Evolutionary conservation across 73 alveolate genomes (phyloP).

Genomic region (Paraurostyla sp.): DNA sequence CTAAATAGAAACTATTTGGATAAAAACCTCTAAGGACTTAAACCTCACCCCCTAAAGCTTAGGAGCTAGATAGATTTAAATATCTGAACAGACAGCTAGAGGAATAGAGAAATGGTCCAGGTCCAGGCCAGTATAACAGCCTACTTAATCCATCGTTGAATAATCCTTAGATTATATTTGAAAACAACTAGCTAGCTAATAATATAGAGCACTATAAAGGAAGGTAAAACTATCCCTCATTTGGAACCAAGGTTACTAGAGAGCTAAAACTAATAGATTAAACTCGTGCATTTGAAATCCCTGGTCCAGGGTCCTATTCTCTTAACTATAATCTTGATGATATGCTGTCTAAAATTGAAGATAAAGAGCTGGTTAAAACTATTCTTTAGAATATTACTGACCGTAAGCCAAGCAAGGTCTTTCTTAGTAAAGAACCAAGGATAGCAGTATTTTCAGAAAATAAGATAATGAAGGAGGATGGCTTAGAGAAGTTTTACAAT

Average conservation of each 20-base stretch:
- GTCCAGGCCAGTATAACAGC: slow-evolving; percentile 15
- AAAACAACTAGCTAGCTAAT: neutral
- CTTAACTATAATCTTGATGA: neutral
- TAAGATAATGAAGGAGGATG: slow-evolving; percentile 32
- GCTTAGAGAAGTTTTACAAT: slow-evolving; percentile 2
- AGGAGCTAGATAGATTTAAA: neutral
- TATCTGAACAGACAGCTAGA: neutral
- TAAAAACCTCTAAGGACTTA: neutral
- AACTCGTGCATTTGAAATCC: neutral
- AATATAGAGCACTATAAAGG: too few species aligned
- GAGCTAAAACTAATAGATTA: neutral
- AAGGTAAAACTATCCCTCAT: neutral
- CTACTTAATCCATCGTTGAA: neutral
- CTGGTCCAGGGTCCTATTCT: slow-evolving; percentile 19
- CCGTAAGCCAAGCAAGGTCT: slow-evolving; percentile 1
- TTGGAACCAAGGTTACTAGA: neutral
- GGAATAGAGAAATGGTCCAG: neutral
- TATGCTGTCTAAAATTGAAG: neutral
- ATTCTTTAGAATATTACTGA: neutral
- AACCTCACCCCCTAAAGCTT: neutral
- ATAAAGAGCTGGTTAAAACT: neutral
- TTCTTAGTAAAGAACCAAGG: slow-evolving; percentile 30
- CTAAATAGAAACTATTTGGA: neutral
- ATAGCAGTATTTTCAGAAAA: slow-evolving; percentile 21
- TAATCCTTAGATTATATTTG: neutral